Conservation (phyloP, 495 filamentous ascomycete genomes). For the Hyphodiscus hymeniophilus region DNA sequence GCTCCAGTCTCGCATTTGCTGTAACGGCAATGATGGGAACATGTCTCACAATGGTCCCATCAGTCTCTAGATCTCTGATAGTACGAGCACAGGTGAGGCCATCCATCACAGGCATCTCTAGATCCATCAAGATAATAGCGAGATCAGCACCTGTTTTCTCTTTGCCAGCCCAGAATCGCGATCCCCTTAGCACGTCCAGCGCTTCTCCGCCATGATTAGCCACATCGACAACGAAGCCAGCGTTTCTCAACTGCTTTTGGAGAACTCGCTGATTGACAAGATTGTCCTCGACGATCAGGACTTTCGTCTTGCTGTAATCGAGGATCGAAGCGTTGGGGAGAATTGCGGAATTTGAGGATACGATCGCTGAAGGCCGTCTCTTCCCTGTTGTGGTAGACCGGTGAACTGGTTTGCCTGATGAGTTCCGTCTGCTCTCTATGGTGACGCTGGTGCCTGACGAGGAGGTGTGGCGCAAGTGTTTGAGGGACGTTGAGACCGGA, state of each 20-base stretch:
- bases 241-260: slow-evolving; percentile 58
- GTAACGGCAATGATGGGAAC: slow-evolving; percentile 72
- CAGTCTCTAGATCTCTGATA: slow-evolving; percentile 54
- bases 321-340: slow-evolving; percentile 16
- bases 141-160: slow-evolving; percentile 27
- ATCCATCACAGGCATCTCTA: slow-evolving; percentile 83
- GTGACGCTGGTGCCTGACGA: slow-evolving; percentile 6
- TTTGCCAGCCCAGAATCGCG: slow-evolving; percentile 36
- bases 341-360: background rate
- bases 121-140: slow-evolving; percentile 67
- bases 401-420: slow-evolving; percentile 8
- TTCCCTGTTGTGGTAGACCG: slow-evolving; percentile 11
- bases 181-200: slow-evolving; percentile 40
- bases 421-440: slow-evolving; percentile 12
- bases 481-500: slow-evolving; percentile 11
- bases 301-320: slow-evolving; percentile 22
- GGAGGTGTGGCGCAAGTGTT: slow-evolving; percentile 7
- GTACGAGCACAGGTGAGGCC: slow-evolving; percentile 58
- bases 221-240: slow-evolving; percentile 59
- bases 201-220: slow-evolving; percentile 80
- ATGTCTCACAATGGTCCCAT: slow-evolving; percentile 42
- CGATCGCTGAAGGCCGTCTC: background rate
- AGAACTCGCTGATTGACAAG: slow-evolving; percentile 71
- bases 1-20: slow-evolving; percentile 62
- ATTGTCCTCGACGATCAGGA: slow-evolving; percentile 81